A percentile compares a stretch with the other conserved stretches of the same genome.
phyloP scores from a whole-genome alignment of 2,329 filamentous ascomycete species.

The Dactylellina drechsleri region DNA sequence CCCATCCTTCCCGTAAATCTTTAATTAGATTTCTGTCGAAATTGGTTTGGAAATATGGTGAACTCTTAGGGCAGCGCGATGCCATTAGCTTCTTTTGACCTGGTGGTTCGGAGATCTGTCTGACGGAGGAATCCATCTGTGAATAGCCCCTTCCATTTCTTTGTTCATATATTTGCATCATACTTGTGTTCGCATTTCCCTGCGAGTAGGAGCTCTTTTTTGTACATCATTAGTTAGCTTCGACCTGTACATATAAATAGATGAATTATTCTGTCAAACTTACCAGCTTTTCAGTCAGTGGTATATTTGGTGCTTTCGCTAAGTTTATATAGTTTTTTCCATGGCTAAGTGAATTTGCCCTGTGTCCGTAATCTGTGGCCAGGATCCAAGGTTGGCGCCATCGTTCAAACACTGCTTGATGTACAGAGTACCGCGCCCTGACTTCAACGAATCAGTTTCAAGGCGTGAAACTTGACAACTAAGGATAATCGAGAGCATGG shows the following conservation, averaged over 20 bases:
- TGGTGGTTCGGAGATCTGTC: background rate
- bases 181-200: conserved; percentile 21
- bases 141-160: conserved; percentile 48
- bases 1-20: conserved; percentile 56
- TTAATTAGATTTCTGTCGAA: conserved; percentile 17
- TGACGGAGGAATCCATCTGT: conserved; percentile 28
- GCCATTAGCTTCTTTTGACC: conserved; percentile 1
- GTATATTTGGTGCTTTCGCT: background rate
- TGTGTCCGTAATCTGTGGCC: too few relatives aligned
- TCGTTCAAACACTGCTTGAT: too few relatives aligned
- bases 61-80: background rate
- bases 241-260: conserved; percentile 55
- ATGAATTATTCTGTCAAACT: conserved; percentile 33
- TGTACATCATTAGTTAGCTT: conserved; percentile 54
- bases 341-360: too few relatives aligned
- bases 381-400: too few relatives aligned
- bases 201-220: conserved; percentile 27
- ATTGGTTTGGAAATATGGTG: conserved; percentile 19
- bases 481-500: too few relatives aligned
- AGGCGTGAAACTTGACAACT: too few relatives aligned
- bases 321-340: too few relatives aligned
- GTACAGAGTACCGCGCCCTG: too few relatives aligned
- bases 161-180: conserved; percentile 53
- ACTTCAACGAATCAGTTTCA: too few relatives aligned
- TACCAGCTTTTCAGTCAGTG: background rate